These are phyloP conservation scores for Dalbergia cochinchinensis DNA, from an alignment of 306 rosid genomes.

Conservation along the genomic window DNA sequence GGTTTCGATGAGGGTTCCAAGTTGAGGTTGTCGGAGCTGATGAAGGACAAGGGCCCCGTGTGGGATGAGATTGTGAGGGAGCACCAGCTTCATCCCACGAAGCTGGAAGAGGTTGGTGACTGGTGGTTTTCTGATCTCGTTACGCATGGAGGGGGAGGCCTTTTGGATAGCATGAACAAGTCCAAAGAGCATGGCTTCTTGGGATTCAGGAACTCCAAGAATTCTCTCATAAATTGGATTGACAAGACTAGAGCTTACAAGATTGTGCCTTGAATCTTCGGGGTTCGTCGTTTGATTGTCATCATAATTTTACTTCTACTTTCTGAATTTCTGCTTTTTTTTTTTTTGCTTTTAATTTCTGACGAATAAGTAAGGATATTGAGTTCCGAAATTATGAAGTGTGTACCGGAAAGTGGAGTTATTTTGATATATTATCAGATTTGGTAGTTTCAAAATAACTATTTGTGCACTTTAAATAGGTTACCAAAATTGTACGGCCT, in stretches of 20 bases:
- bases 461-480: too few relatives aligned
- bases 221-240: conserved; percentile 62
- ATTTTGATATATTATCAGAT: neutral
- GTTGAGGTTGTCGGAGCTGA: conserved; percentile 52
- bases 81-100: conserved; percentile 53
- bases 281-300: conserved; percentile 1
- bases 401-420: neutral
- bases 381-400: neutral
- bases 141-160: neutral
- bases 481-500: too few relatives aligned
- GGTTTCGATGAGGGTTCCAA: conserved; percentile 62
- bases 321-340: neutral
- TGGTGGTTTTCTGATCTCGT: conserved; percentile 63
- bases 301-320: neutral
- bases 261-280: conserved; percentile 59
- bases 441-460: too few relatives aligned
- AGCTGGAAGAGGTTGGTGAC: conserved; percentile 60
- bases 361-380: neutral
- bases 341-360: neutral
- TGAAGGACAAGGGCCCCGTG: conserved; percentile 62
- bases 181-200: conserved; percentile 72
- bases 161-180: conserved; percentile 66
- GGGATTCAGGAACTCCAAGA: conserved; percentile 76
- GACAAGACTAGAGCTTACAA: conserved; percentile 60
- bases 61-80: conserved; percentile 77